These are phyloP conservation scores for Cyclostephanos tholiformis DNA, from an alignment of 108 stramenopile genomes.

Conservation along the genomic window DNA sequence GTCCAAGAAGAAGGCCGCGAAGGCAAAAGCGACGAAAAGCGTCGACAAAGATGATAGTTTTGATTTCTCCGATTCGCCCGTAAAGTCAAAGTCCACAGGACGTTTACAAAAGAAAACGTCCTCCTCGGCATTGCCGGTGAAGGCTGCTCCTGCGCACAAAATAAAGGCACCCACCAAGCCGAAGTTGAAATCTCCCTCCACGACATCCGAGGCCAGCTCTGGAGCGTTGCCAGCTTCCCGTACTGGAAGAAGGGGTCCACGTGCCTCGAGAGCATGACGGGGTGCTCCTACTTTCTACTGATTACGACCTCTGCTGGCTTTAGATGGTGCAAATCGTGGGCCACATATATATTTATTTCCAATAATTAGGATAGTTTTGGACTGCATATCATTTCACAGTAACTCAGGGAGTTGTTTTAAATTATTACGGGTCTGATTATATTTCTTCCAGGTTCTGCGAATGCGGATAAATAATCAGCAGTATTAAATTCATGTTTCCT, in stretches of 20 bases:
- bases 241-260: conserved; percentile 10
- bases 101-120: conserved; percentile 24
- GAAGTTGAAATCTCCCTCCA: conserved; percentile 19
- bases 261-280: not conserved
- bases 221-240: conserved; percentile 9
- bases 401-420: not conserved
- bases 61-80: conserved; percentile 39
- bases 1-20: conserved; percentile 15
- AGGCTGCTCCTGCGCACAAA: conserved; percentile 21
- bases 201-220: conserved; percentile 33
- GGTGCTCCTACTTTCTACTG: not conserved
- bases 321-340: not conserved
- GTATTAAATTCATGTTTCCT: not conserved
- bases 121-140: conserved; percentile 5
- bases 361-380: not conserved
- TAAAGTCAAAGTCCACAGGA: conserved; percentile 4
- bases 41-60: conserved; percentile 23
- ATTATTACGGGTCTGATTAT: not conserved
- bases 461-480: not conserved
- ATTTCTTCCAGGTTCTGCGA: not conserved
- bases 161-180: conserved; percentile 19
- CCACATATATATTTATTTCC: not conserved
- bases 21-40: conserved; percentile 4
- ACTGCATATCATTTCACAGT: conserved; percentile 20
- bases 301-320: not conserved